Percentiles rank a stretch among this genome's conserved stretches.
Conservation (phyloP, 495 filamentous ascomycete genomes). For the Stereocaulon alpinum region DNA sequence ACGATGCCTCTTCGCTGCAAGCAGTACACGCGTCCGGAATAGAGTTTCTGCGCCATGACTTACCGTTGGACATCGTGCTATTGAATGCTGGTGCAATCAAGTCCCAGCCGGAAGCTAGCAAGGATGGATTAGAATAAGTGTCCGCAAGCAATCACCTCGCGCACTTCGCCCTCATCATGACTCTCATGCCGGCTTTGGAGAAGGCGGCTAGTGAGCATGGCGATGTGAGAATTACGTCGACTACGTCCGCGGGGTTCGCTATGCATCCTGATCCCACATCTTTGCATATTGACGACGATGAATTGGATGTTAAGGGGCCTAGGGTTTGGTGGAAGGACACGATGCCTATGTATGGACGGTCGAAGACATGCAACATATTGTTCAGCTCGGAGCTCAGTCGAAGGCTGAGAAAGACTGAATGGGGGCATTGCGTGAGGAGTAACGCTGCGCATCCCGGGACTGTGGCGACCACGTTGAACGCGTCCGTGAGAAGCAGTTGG, state of each 20-base stretch:
- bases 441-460: no score
- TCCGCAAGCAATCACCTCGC: constrained; percentile 4
- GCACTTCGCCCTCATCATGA: constrained; percentile 3
- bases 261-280: background rate
- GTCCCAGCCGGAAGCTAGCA: no score
- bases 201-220: background rate
- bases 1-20: constrained; percentile 2
- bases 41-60: background rate
- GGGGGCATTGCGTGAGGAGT: no score
- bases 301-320: background rate
- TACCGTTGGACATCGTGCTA: no score
- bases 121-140: background rate
- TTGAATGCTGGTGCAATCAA: no score
- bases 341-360: no score
- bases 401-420: no score
- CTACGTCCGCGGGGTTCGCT: background rate
- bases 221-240: background rate
- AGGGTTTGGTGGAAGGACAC: no score
- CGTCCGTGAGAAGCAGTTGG: no score
- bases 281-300: background rate
- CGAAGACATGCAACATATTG: no score
- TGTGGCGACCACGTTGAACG: no score
- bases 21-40: background rate
- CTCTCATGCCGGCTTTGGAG: background rate
- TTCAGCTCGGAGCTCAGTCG: no score